Evolutionary conservation across 352 stramenopile species (phyloP).

Genomic region (Blastocystis sp.): DNA sequence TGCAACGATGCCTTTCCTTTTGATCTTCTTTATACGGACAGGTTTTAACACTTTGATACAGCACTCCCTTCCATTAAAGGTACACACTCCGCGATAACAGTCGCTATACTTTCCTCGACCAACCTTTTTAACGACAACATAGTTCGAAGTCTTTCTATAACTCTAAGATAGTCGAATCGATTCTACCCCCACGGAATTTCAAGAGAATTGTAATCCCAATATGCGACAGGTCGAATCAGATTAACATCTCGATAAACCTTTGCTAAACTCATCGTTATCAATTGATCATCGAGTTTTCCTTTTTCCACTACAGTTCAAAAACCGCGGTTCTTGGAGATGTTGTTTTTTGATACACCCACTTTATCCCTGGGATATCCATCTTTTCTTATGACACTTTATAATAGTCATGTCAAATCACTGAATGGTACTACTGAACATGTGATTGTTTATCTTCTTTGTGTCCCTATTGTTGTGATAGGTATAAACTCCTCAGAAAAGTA

Average conservation of each 20-base stretch:
- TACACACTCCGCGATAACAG: slow-evolving; percentile 94
- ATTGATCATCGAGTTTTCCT: too few species aligned
- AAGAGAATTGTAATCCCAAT: slow-evolving; percentile 99
- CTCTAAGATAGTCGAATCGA: background rate
- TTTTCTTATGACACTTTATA: background rate
- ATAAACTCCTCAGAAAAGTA: too few species aligned
- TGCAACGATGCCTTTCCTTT: slow-evolving; percentile 75
- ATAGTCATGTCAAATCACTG: too few species aligned
- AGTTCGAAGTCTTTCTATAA: slow-evolving; percentile 78
- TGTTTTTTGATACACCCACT: background rate
- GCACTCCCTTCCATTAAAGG: slow-evolving; percentile 90
- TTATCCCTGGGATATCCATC: background rate
- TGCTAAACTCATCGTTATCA: slow-evolving; percentile 65
- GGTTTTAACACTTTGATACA: slow-evolving; percentile 99
- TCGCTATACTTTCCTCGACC: slow-evolving; percentile 98
- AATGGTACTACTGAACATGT: too few species aligned
- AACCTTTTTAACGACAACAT: slow-evolving; percentile 98
- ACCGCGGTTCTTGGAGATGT: too few species aligned
- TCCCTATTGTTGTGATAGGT: too few species aligned
- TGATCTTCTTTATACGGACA: slow-evolving; percentile 99
- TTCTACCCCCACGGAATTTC: slow-evolving; percentile 88
- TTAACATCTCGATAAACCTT: slow-evolving; percentile 89
- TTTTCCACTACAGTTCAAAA: too few species aligned
- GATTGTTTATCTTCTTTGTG: too few species aligned
- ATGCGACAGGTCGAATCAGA: slow-evolving; percentile 90